Conservation (phyloP, 352 stramenopile species). For the Phytopythium chamaehyphon region DNA sequence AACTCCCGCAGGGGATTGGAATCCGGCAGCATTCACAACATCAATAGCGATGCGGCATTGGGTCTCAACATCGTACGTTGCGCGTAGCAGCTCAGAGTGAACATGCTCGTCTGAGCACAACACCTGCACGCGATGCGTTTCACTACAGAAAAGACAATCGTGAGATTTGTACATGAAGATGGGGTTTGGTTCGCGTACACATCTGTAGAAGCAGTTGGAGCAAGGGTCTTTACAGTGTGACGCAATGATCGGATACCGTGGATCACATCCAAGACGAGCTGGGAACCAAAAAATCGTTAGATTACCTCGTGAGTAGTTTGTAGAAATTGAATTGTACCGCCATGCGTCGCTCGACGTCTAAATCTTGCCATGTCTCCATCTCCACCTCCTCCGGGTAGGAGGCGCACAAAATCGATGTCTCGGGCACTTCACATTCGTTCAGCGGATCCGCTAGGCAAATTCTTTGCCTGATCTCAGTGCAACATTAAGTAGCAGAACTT, state of each 20-base stretch:
- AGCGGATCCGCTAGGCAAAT: constrained; percentile 52
- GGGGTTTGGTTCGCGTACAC: constrained; percentile 7
- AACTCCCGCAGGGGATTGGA: constrained; percentile 5
- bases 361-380: constrained; percentile 75
- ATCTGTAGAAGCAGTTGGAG: constrained; percentile 29
- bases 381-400: constrained; percentile 84
- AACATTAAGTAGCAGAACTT: neutral
- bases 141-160: neutral
- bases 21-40: constrained; percentile 6
- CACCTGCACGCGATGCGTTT: constrained; percentile 13
- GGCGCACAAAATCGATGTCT: constrained; percentile 63
- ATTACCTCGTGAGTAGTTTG: no score
- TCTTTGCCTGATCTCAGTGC: constrained; percentile 31
- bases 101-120: constrained; percentile 27
- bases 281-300: no score
- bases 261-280: constrained; percentile 87
- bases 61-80: constrained; percentile 37
- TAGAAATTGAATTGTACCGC: constrained; percentile 27
- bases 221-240: constrained; percentile 70
- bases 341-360: constrained; percentile 87
- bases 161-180: no score
- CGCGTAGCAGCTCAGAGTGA: constrained; percentile 26
- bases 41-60: constrained; percentile 36
- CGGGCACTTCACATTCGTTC: constrained; percentile 7
- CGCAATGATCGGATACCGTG: constrained; percentile 92